Evolutionary conservation across 2,329 filamentous ascomycete genomes (phyloP), one percentile per base, ranked within the genome.

Genomic region (Colletotrichum cereale): DNA sequence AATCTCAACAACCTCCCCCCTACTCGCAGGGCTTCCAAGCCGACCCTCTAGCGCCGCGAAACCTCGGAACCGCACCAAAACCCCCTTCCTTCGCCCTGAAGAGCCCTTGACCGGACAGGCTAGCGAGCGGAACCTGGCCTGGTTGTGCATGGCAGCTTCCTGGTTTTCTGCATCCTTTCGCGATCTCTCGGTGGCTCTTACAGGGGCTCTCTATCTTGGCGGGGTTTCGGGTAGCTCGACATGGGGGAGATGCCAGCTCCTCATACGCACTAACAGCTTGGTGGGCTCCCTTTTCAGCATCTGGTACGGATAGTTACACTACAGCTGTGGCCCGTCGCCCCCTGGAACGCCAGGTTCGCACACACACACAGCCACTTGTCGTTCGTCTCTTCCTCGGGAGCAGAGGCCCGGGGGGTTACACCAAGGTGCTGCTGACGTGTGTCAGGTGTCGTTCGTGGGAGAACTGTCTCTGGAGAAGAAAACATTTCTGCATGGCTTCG

Each of bases 131-230:
- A 48, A 58, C n/a, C 52, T 69, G 24, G 44, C 11, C 58, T 72
- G 68, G 55, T 69, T 53, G 55, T 50, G 69, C 65, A 65, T 61
- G 66, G 53, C 24, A 21, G 53, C 44, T 67, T 44, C 52, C 53
- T 11, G 44, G 44, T 40, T 68, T 58, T 26, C 52, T 21, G 56
- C 53, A n/a, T 7, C n/a, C 47, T 40, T 47, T 47, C 26, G 18
- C 61, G 10, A 50, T 62, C 31, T 50, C 5, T 8, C 11, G 3
- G 58, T 63, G 65, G 65, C 40, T 71, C 70, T 62, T 57, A 36
- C 70, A 69, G 55, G 66, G 66, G 66, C 55, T 72, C 55, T 72
- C 57, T 11, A 70, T 66, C 66, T 72, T 72, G 70, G 66, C 70
- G 61, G 66, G 62, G 66, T 70, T 64, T 70, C 55, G 55, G 40